A percentile compares a stretch with the other conserved stretches of the same genome.
Evolutionary conservation across 192 early-diverging fungal genomes (phyloP).

Genomic region (Cetraspora pellucida): DNA sequence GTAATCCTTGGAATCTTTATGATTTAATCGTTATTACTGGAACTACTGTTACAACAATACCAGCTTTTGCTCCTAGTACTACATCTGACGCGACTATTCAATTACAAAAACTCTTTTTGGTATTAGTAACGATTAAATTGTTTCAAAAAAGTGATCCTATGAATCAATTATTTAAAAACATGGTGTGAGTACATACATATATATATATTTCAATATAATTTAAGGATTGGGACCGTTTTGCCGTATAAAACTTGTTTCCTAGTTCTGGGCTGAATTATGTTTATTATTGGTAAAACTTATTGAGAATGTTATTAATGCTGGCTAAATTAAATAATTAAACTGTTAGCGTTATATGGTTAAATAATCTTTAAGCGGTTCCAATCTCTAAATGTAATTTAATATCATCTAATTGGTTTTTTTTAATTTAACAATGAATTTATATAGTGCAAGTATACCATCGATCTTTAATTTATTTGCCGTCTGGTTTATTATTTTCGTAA

Average conservation of each 20-base stretch:
- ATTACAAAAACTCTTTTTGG: conserved; percentile 59
- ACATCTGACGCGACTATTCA: conserved; percentile 44
- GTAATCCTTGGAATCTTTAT: conserved; percentile 63
- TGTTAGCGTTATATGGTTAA: too few relatives aligned
- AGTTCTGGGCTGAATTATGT: too few relatives aligned
- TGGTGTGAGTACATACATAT: conserved; percentile 53
- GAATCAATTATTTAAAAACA: conserved; percentile 64
- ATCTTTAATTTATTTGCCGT: conserved; percentile 60
- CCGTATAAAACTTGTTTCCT: too few relatives aligned
- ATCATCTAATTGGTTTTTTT: conserved; percentile 4
- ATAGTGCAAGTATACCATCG: conserved; percentile 46
- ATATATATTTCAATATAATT: too few relatives aligned
- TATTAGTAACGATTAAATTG: conserved; percentile 58
- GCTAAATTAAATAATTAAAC: too few relatives aligned
- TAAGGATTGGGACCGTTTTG: too few relatives aligned
- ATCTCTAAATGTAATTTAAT: neutral
- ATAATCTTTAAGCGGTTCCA: too few relatives aligned
- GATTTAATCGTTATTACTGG: conserved; percentile 66
- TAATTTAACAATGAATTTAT: neutral
- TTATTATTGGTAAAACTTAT: neutral
- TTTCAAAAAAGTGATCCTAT: conserved; percentile 58
- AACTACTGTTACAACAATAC: conserved; percentile 43
- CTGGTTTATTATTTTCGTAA: conserved; percentile 59
- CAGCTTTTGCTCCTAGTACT: conserved; percentile 25
- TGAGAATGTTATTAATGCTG: neutral